These are phyloP conservation scores for Pichia sp. DNA, from an alignment of 1,139 yeast genomes.

Conservation along the genomic window DNA sequence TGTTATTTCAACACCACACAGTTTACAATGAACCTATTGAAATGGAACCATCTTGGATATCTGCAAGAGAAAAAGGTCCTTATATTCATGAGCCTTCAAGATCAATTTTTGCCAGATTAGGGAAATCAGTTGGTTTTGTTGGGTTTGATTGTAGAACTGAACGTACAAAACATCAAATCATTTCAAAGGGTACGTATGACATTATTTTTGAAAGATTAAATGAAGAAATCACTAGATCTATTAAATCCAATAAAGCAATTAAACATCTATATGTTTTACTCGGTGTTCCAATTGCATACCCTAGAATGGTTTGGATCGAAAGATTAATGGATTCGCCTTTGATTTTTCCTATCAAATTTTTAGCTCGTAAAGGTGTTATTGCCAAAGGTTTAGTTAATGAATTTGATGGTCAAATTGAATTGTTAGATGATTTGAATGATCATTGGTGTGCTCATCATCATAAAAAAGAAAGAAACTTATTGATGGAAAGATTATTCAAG, in stretches of 20 bases:
- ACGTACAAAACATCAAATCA: constrained; percentile 56
- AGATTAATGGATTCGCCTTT: constrained; percentile 56
- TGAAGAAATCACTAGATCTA: constrained; percentile 39
- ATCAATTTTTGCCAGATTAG: constrained; percentile 66
- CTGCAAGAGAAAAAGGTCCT: constrained; percentile 50
- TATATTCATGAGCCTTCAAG: constrained; percentile 59
- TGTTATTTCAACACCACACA: constrained; percentile 86
- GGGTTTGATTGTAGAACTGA: constrained; percentile 95
- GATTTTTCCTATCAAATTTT: constrained; percentile 56
- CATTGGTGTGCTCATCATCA: constrained; percentile 94
- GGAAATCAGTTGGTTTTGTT: constrained; percentile 60
- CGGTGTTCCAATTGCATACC: constrained; percentile 94
- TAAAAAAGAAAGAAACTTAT: constrained; percentile 26
- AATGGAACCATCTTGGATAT: constrained; percentile 52
- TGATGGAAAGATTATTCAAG: constrained; percentile 23
- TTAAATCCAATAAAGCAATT: constrained; percentile 41
- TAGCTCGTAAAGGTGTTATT: constrained; percentile 65
- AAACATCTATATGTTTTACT: constrained; percentile 76
- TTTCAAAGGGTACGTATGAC: constrained; percentile 51
- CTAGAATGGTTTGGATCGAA: constrained; percentile 88
- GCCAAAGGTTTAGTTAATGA: constrained; percentile 73
- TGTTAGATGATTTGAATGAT: constrained; percentile 86
- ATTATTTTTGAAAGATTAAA: constrained; percentile 54
- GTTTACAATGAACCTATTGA: constrained; percentile 39
- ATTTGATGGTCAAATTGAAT: constrained; percentile 85